These are phyloP conservation scores for Fusarium sp. DNA, from an alignment of 2,329 filamentous ascomycete species.

Conservation along the genomic window DNA sequence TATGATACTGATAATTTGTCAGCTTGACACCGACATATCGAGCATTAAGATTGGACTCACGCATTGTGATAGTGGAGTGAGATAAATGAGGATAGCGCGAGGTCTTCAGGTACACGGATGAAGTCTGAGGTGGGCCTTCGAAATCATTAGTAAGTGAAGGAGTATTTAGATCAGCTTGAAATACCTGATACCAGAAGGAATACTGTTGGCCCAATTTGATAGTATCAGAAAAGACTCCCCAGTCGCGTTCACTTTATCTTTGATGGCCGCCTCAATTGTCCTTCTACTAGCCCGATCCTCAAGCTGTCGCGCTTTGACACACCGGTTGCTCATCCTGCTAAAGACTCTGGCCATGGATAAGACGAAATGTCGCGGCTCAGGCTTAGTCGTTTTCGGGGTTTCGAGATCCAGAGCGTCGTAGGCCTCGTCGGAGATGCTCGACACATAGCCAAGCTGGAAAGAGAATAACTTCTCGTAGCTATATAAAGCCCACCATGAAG, in stretches of 20 bases:
- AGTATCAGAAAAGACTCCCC: conserved; percentile 12
- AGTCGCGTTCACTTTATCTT: conserved; percentile 1
- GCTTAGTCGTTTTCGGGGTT: accelerated
- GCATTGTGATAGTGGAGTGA: conserved; percentile 15
- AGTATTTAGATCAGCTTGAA: accelerated
- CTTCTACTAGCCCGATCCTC: conserved; percentile 6
- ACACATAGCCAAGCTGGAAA: not conserved
- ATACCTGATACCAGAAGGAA: not conserved
- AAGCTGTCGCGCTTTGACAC: conserved; percentile 5
- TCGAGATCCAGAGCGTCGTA: not conserved
- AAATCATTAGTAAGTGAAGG: accelerated
- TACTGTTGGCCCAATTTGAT: not conserved
- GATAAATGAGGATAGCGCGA: not conserved
- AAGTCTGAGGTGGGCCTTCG: not conserved
- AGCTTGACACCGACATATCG: accelerated
- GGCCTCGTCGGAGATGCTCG: not conserved
- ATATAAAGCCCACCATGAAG: conserved; percentile 7
- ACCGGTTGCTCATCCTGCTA: conserved; percentile 1
- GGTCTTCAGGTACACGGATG: not conserved
- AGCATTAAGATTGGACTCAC: not conserved
- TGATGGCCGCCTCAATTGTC: not conserved
- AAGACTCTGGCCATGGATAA: conserved; percentile 1
- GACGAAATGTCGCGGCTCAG: accelerated
- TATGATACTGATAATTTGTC: accelerated
- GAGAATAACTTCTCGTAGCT: conserved; percentile 19